A percentile compares a stretch with the other conserved stretches of the same genome.
These are phyloP conservation scores for Fagus sylvatica DNA, from an alignment of 306 rosid species.

Conservation along the genomic window DNA sequence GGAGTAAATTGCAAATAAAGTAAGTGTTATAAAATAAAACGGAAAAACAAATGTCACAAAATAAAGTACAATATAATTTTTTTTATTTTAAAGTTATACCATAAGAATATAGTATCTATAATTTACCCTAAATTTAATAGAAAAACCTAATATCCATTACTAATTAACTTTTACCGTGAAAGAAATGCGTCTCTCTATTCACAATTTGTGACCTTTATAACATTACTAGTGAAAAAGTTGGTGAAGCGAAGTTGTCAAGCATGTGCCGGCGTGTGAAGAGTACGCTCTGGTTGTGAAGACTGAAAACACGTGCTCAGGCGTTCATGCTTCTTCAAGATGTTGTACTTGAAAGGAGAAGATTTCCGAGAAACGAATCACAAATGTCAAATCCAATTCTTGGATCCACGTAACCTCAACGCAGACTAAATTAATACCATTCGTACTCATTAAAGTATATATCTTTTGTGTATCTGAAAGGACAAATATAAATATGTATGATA, in stretches of 20 bases:
- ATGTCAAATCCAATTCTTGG: constrained; percentile 19
- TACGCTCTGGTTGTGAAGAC: neutral
- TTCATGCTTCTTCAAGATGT: neutral
- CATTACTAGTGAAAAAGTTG: neutral
- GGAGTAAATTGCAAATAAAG: too few relatives aligned
- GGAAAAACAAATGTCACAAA: too few relatives aligned
- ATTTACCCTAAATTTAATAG: too few relatives aligned
- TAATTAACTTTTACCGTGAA: too few relatives aligned
- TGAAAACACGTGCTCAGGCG: neutral
- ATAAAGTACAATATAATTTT: too few relatives aligned
- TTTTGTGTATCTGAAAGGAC: neutral
- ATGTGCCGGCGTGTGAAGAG: neutral
- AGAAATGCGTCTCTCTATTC: too few relatives aligned
- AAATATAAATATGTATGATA: neutral
- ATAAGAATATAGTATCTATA: too few relatives aligned
- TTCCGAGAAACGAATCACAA: constrained; percentile 8
- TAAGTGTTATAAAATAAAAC: too few relatives aligned
- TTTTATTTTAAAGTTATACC: too few relatives aligned
- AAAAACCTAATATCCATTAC: too few relatives aligned
- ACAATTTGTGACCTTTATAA: too few relatives aligned
- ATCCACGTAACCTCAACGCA: constrained; percentile 21
- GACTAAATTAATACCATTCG: constrained; percentile 1
- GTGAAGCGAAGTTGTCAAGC: neutral
- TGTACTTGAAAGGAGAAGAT: constrained; percentile 24
- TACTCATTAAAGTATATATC: neutral